Base-by-base conservation (phyloP, 164 flowering plant genomes). In the Kalanchoe fedtschenkoi region DNA sequence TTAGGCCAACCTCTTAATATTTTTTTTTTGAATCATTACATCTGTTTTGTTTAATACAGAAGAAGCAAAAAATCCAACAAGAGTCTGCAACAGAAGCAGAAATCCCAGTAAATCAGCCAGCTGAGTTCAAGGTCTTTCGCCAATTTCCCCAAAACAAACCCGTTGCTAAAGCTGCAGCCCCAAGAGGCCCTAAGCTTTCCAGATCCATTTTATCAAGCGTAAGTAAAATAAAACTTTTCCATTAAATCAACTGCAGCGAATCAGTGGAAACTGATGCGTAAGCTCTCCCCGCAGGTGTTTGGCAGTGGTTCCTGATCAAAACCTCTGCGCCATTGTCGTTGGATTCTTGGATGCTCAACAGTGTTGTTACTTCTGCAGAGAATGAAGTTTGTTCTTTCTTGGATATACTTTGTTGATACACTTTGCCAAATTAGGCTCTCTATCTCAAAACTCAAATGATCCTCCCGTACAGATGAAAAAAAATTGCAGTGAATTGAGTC, bases 131-230 rank as follows among this genome's bases (percentile, higher is more conserved):
- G 65, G 76, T 79, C 22, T 60, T 81, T 58, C 89, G 90, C 11
- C 80, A 75, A 22, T 85, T 85, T 67, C 79, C 70, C 3, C 97
- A 87, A 69, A 87, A 66, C 59, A 71, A 72, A 62, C 85, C 95
- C 21, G 72, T 87, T 47, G 73, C 61, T 44, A 78, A 77, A 28
- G 53, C 55, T 47, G 65, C 71, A 30, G 58, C 42, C 35, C 53
- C 77, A 58, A 66, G 60, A 56, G 82, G 78, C 71, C 68, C 77
- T 41, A 35, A 62, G 30, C 82, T 89, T 51, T 89, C 96, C 1
- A 77, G 63, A 65, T 91, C 81, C 61, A 2, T 83, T 34, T 72
- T 89, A 32, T 80, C 83, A n/a, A 81, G 83, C 69, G 97, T 89
- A 53, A 73, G 87, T 67, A 1, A 19, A 28, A 2, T 37, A 60